These are phyloP conservation scores for Thalassiosira mediterranea DNA, from an alignment of 352 stramenopile species.

Conservation along the genomic window DNA sequence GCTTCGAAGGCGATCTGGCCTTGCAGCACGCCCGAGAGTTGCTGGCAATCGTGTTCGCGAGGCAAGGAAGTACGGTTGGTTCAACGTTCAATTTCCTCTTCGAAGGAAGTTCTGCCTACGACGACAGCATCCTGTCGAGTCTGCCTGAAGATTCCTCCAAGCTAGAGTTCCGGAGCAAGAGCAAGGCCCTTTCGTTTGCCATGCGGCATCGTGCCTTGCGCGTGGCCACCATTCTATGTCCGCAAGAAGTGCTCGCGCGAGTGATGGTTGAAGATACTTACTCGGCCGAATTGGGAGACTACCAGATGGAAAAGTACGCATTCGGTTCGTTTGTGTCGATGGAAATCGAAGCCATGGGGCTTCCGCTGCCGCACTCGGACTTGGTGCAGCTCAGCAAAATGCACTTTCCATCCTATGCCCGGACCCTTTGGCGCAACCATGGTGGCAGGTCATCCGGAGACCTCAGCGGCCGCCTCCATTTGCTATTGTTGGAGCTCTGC, in stretches of 20 bases:
- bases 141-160: constrained; percentile 21
- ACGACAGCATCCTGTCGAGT: constrained; percentile 38
- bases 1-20: constrained; percentile 60
- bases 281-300: constrained; percentile 32
- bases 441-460: constrained; percentile 38
- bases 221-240: constrained; percentile 75
- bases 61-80: constrained; percentile 45
- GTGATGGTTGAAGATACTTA: constrained; percentile 69
- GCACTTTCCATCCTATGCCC: constrained; percentile 80
- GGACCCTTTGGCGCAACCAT: constrained; percentile 81
- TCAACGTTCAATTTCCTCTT: constrained; percentile 47
- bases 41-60: constrained; percentile 79
- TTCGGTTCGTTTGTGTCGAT: constrained; percentile 82
- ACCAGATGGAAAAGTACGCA: constrained; percentile 52
- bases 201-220: constrained; percentile 81
- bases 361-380: constrained; percentile 80
- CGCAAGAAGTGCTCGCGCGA: constrained; percentile 69
- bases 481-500: constrained; percentile 82
- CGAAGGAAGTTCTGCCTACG: constrained; percentile 29
- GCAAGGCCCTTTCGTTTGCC: constrained; percentile 73
- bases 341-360: constrained; percentile 83
- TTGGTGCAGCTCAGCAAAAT: constrained; percentile 75
- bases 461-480: constrained; percentile 68
- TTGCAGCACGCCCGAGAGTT: constrained; percentile 71
- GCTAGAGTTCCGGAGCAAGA: constrained; percentile 22